These are phyloP conservation scores for Hydrangea macrophylla DNA, from an alignment of 148 eudicot species.

Conservation along the genomic window DNA sequence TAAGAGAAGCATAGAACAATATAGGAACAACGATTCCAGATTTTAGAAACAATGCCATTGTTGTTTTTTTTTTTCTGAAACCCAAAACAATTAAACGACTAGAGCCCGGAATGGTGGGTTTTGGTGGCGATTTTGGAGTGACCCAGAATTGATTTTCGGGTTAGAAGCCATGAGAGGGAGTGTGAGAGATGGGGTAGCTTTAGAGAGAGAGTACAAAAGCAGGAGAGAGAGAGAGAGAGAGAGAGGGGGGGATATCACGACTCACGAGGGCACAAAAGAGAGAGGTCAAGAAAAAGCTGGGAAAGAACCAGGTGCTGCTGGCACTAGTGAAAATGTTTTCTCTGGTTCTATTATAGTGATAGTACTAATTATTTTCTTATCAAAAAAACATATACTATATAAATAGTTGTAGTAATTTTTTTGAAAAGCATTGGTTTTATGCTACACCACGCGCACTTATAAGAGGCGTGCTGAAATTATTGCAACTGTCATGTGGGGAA, in stretches of 20 bases:
- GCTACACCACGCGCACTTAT: too few species aligned
- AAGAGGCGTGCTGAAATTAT: too few species aligned
- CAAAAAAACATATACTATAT: too few species aligned
- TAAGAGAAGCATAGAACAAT: neutral
- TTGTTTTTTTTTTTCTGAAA: neutral
- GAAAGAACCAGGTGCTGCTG: neutral
- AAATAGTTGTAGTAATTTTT: too few species aligned
- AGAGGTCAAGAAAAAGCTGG: neutral
- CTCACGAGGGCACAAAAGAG: neutral
- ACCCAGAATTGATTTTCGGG: slow-evolving; percentile 8
- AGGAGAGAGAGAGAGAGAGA: slow-evolving; percentile 1
- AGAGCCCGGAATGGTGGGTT: neutral
- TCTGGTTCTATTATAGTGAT: neutral
- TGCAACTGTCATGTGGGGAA: too few species aligned
- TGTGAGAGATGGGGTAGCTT: neutral
- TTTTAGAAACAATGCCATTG: slow-evolving; percentile 10
- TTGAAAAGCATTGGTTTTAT: too few species aligned
- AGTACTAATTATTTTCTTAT: too few species aligned
- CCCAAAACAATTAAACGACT: neutral
- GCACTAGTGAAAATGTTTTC: neutral
- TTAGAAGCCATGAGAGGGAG: slow-evolving; percentile 18
- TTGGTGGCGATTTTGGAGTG: slow-evolving; percentile 4
- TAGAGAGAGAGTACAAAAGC: too few species aligned
- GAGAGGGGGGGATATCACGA: neutral
- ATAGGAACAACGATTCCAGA: neutral